Conservation (phyloP, 495 filamentous ascomycete genomes). For the Bombardia bombarda region DNA sequence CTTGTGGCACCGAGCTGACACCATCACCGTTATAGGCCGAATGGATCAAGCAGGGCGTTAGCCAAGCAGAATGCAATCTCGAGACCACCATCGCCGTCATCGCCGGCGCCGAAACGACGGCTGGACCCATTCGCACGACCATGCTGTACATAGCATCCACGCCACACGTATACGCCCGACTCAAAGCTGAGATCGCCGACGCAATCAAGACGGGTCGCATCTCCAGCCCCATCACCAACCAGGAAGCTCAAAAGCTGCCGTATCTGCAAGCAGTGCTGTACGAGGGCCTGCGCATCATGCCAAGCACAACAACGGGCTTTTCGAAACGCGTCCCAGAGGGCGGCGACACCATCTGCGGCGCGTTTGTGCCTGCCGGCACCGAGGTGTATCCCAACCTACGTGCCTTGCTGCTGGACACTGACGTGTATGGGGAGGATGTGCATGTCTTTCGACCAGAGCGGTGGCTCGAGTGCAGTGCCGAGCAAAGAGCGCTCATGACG, state of each 20-base stretch:
- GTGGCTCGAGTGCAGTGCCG: constrained; percentile 30
- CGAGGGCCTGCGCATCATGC: constrained; percentile 20
- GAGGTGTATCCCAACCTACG: constrained; percentile 27
- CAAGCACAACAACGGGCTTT: constrained; percentile 17
- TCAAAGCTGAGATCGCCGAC: constrained; percentile 49
- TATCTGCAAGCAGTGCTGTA: constrained; percentile 27
- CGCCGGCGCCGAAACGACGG: constrained; percentile 56
- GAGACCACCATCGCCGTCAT: constrained; percentile 21
- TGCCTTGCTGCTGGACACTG: constrained; percentile 22
- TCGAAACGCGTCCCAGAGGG: constrained; percentile 17
- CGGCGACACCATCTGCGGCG: constrained; percentile 41
- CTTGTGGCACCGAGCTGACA: constrained; percentile 5
- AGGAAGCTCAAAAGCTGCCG: constrained; percentile 41
- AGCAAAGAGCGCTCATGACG: not conserved
- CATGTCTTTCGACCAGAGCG: constrained; percentile 42
- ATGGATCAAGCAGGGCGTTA: constrained; percentile 1
- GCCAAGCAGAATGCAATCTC: not conserved
- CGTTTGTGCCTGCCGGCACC: not conserved
- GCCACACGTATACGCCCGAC: constrained; percentile 36
- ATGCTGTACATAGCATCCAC: constrained; percentile 43
- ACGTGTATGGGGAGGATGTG: constrained; percentile 38
- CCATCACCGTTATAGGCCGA: constrained; percentile 1
- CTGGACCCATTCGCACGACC: constrained; percentile 46
- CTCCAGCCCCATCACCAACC: constrained; percentile 52
- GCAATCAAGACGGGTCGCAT: constrained; percentile 20